A percentile compares a stretch with the other conserved stretches of the same genome.
Evolutionary conservation across 139 green algal genomes (phyloP).

Genomic region (Coccomyxa sp.): DNA sequence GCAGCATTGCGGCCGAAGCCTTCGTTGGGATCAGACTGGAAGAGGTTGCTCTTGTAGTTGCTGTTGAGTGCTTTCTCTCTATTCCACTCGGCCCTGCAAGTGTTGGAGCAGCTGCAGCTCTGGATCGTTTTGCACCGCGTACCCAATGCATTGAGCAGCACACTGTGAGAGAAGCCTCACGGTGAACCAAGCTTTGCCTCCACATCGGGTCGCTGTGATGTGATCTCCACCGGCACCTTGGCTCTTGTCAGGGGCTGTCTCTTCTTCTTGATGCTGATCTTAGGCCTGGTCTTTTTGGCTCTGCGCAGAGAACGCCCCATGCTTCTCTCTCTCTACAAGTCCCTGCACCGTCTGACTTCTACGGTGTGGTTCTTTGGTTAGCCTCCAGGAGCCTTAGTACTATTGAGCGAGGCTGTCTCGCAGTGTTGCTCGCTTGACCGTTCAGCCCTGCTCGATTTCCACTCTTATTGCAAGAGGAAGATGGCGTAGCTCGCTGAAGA

Average conservation of each 20-base stretch:
- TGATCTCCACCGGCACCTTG: not conserved
- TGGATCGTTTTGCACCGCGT: not conserved
- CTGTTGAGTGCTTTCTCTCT: conserved; percentile 7
- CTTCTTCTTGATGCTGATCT: not conserved
- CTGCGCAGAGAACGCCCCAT: not conserved
- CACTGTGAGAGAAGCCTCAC: not conserved
- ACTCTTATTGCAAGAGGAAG: too few species aligned
- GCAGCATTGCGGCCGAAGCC: conserved; percentile 23
- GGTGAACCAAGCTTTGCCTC: not conserved
- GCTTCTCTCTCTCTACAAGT: too few species aligned
- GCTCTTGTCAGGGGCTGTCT: not conserved
- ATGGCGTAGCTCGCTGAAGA: too few species aligned
- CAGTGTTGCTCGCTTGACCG: too few species aligned
- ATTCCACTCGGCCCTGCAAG: conserved; percentile 21
- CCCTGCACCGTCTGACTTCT: too few species aligned
- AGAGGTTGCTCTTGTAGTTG: conserved; percentile 25
- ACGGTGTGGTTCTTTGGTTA: too few species aligned
- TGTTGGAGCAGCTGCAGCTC: not conserved
- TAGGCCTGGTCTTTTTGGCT: not conserved
- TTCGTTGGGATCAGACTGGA: conserved; percentile 28
- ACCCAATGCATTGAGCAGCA: not conserved
- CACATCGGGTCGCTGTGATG: not conserved
- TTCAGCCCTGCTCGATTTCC: too few species aligned
- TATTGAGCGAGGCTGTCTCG: too few species aligned
- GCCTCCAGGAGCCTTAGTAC: too few species aligned